phyloP scores from a whole-genome alignment of 169 alveolate genomes.

The Plasmodium blacklocki region DNA sequence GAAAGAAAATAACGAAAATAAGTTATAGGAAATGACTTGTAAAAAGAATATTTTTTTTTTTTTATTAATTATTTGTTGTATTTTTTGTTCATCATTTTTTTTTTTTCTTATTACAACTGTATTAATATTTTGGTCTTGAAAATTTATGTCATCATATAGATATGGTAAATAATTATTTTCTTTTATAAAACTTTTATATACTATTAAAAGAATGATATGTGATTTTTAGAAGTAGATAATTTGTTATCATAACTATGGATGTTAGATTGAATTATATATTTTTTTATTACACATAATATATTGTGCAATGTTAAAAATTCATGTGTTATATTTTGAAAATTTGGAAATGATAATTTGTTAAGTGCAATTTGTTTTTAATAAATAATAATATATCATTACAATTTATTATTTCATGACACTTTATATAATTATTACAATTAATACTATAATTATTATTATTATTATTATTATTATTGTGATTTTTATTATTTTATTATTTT shows the following conservation, averaged over 20 bases:
- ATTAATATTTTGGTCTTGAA: background rate
- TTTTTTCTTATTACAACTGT: conserved; percentile 25
- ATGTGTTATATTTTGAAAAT: no score
- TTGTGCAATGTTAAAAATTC: no score
- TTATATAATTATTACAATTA: no score
- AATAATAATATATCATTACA: background rate
- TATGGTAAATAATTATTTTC: conserved; percentile 22
- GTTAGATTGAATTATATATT: no score
- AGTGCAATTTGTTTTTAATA: conserved; percentile 14
- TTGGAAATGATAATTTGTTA: conserved; percentile 3
- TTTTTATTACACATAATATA: no score
- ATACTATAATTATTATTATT: no score
- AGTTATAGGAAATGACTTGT: conserved; percentile 13
- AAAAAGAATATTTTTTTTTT: conserved; percentile 43
- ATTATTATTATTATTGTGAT: no score
- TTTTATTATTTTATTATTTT: no score
- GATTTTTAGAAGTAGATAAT: background rate
- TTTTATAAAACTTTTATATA: conserved; percentile 60
- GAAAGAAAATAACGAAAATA: conserved; percentile 34
- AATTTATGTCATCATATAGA: conserved; percentile 3
- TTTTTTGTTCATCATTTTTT: conserved; percentile 2
- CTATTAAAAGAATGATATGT: conserved; percentile 29
- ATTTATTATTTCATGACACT: no score
- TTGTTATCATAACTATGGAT: no score
- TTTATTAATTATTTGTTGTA: conserved; percentile 9